Percentiles rank a stretch among this genome's conserved stretches.
These are phyloP conservation scores for Neurospora cerealis DNA, from an alignment of 495 filamentous ascomycete species.

Conservation along the genomic window DNA sequence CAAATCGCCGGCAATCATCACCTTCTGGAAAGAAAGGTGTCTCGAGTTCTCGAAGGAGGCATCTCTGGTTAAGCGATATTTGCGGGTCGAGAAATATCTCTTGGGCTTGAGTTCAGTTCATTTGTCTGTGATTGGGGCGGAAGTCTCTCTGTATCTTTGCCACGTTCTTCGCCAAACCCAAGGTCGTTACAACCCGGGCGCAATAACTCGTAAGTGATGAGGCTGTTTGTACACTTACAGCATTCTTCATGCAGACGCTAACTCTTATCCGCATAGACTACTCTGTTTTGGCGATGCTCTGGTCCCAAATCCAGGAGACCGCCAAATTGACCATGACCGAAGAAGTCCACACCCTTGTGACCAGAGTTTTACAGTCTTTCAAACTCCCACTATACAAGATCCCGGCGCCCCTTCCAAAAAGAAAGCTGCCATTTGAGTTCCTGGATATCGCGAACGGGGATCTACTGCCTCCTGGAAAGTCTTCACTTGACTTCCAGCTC, in stretches of 20 bases:
- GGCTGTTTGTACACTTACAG: background rate
- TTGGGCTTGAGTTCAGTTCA: slow-evolving; percentile 18
- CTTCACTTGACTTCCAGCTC: slow-evolving; percentile 51
- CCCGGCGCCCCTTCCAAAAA: background rate
- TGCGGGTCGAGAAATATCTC: slow-evolving; percentile 37
- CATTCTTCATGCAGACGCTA: background rate
- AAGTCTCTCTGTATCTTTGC: slow-evolving; percentile 38
- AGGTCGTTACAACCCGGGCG: background rate
- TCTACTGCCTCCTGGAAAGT: background rate
- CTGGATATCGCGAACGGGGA: background rate
- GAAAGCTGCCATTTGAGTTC: slow-evolving; percentile 6
- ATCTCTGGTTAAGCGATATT: slow-evolving; percentile 26
- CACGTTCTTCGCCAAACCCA: slow-evolving; percentile 27
- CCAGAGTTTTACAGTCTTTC: background rate
- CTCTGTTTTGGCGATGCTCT: slow-evolving; percentile 8
- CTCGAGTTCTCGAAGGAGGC: slow-evolving; percentile 21
- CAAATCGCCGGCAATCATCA: slow-evolving; percentile 5
- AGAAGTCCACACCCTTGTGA: slow-evolving; percentile 1
- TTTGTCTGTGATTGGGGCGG: slow-evolving; percentile 24
- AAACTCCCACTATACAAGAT: background rate
- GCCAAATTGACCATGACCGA: slow-evolving; percentile 2
- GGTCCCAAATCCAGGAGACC: slow-evolving; percentile 1
- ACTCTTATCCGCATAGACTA: background rate
- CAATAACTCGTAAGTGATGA: background rate
- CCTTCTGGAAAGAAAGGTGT: slow-evolving; percentile 13